Conservation (phyloP, 179 eudicot genomes). For the Amaranthus tricolor region DNA sequence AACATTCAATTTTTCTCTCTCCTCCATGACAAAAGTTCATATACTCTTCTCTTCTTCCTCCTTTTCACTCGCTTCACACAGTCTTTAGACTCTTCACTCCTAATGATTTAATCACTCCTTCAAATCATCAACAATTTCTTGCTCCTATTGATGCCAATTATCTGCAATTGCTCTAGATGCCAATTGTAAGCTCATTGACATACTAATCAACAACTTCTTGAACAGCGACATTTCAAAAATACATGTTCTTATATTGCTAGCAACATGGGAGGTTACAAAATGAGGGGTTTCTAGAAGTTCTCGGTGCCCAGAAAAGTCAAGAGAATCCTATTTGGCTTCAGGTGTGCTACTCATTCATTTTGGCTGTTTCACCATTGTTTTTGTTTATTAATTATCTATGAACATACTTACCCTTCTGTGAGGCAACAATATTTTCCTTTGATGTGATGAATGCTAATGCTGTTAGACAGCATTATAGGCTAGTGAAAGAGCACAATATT, state of each 20-base stretch:
- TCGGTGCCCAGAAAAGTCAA: conserved; percentile 96
- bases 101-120: too few relatives aligned
- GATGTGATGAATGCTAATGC: conserved; percentile 61
- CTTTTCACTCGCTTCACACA: too few relatives aligned
- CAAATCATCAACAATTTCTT: too few relatives aligned
- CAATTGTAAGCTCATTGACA: conserved; percentile 84
- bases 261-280: conserved; percentile 93
- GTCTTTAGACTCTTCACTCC: too few relatives aligned
- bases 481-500: conserved; percentile 89
- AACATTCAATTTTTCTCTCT: too few relatives aligned
- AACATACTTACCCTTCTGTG: not conserved
- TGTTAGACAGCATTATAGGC: conserved; percentile 84
- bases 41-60: too few relatives aligned
- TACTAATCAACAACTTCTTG: conserved; percentile 90
- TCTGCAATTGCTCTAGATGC: conserved; percentile 93
- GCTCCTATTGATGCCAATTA: too few relatives aligned
- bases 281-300: conserved; percentile 96
- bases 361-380: not conserved
- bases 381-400: not conserved
- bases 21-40: too few relatives aligned
- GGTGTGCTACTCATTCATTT: conserved; percentile 34
- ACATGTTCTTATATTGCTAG: conserved; percentile 87
- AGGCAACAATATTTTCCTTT: not conserved
- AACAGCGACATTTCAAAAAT: conserved; percentile 88
- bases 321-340: conserved; percentile 95